Conservation (phyloP, 352 stramenopile species). For the Phytophthora pluvialis region DNA sequence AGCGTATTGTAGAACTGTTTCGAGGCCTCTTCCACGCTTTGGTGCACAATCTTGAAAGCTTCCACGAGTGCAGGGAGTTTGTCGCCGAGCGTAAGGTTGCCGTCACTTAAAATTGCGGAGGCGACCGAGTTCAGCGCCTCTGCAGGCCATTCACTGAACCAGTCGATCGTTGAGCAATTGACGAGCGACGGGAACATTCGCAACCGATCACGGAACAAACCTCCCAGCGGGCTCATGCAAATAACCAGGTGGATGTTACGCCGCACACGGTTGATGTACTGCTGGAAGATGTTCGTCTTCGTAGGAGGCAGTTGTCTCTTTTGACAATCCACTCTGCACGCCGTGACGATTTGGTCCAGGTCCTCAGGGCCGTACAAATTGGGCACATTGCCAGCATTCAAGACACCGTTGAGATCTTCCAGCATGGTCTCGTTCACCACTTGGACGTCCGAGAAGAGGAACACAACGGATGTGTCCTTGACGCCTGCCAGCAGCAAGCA, state of each 20-base stretch:
- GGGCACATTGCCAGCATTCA: slow-evolving; percentile 96
- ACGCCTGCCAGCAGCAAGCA: slow-evolving; percentile 90
- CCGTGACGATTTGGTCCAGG: slow-evolving; percentile 91
- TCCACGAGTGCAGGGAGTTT: slow-evolving; percentile 65
- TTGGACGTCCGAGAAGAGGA: slow-evolving; percentile 95
- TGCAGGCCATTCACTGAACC: slow-evolving; percentile 90
- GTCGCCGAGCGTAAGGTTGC: slow-evolving; percentile 73
- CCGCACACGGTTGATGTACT: slow-evolving; percentile 93
- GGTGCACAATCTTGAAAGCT: slow-evolving; percentile 88
- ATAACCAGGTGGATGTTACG: slow-evolving; percentile 93
- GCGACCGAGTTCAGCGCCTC: slow-evolving; percentile 87
- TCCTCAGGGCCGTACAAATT: slow-evolving; percentile 94
- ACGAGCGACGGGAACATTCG: slow-evolving; percentile 91
- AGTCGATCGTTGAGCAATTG: slow-evolving; percentile 90
- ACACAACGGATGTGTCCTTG: slow-evolving; percentile 92
- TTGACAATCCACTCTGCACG: slow-evolving; percentile 92
- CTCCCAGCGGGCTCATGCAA: slow-evolving; percentile 86
- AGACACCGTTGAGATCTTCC: slow-evolving; percentile 94
- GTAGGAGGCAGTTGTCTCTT: slow-evolving; percentile 92
- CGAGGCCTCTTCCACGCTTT: slow-evolving; percentile 87
- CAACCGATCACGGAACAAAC: slow-evolving; percentile 79
- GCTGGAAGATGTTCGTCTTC: slow-evolving; percentile 95
- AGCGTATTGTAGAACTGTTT: slow-evolving; percentile 89
- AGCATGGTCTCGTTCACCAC: slow-evolving; percentile 96
- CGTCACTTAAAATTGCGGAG: slow-evolving; percentile 85